Evolutionary conservation across 305 asterid genomes (phyloP), one percentile per base, ranked within the genome.

Genomic region (Ajuga reptans): DNA sequence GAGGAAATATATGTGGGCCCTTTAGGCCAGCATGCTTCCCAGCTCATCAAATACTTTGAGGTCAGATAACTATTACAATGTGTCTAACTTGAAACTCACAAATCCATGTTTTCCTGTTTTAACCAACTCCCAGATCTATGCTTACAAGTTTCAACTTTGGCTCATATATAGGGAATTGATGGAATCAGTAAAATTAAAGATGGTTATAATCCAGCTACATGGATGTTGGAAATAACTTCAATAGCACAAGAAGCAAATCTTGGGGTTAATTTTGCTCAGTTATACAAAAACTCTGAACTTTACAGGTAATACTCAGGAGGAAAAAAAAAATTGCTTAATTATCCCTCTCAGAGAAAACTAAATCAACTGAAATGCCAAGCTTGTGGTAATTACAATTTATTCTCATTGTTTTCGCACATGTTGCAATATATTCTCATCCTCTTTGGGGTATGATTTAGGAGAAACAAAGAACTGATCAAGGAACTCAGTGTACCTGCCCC

Each of bases 171-270:
- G 95, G 86, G 66, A 8, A 85, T 86, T 5, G 57, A 74, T 2
- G 95, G 97, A 69, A 74, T 88, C 36, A 54, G 73, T 4, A 84
- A 77, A 69, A 85, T 92, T 31, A 86, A 72, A 78, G 96, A 92
- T 14, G 89, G 97, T 29, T 83, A 87, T 45, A 92, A 92, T 59
- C 98, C 98, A 15, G 98, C 98, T 0, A 92, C 98, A 15, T 92
- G 98, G 98, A 92, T 92, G 98, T 68, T 92, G 71, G 98, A 92
- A 29, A 71, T 90, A 41, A 90, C 93, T 73, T 78, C 98, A 16
- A 36, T 78, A 49, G 69, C 82, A 27, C 95, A 90, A 79, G 98
- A 92, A 82, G 81, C 75, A 67, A 79, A 81, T 71, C 81, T 83
- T 5, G 95, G 86, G n/a, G 61, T 88, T 51, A 74, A 87, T 55